Conservation (phyloP, 2,329 filamentous ascomycete genomes). For the Aspergillus fructus region DNA sequence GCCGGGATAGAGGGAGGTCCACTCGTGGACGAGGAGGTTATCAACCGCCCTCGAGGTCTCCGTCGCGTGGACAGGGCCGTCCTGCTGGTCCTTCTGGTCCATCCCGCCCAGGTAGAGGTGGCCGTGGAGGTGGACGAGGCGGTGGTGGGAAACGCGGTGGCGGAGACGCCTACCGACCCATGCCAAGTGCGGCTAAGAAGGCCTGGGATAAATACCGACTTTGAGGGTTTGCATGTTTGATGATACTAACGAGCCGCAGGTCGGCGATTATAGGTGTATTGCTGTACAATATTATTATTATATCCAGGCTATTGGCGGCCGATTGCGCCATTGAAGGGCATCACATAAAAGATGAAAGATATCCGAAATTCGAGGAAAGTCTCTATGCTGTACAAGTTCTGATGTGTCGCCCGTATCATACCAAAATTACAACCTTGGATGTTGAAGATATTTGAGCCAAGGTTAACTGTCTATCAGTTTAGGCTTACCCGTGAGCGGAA, state of each 20-base stretch:
- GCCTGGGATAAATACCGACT: slow-evolving; percentile 33
- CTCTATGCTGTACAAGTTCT: slow-evolving; percentile 2
- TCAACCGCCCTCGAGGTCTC: slow-evolving; percentile 22
- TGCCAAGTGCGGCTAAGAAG: slow-evolving; percentile 33
- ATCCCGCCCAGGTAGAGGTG: slow-evolving; percentile 21
- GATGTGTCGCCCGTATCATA: not conserved
- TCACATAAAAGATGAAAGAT: not conserved
- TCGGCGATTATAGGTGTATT: not conserved
- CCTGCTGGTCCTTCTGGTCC: not conserved
- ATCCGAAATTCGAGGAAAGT: not conserved
- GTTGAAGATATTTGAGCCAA: not conserved
- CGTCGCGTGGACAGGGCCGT: slow-evolving; percentile 13
- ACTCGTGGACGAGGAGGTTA: slow-evolving; percentile 23
- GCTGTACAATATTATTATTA: not conserved
- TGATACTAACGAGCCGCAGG: slow-evolving; percentile 12
- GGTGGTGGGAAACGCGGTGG: slow-evolving; percentile 15
- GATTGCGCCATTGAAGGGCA: not conserved
- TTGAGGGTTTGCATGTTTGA: slow-evolving; percentile 15
- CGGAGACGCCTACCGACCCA: slow-evolving; percentile 31
- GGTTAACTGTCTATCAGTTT: not conserved
- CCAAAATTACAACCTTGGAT: not conserved
- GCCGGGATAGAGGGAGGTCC: slow-evolving; percentile 19
- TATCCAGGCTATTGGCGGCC: not conserved
- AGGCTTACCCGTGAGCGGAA: slow-evolving; percentile 11
- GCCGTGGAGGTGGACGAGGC: slow-evolving; percentile 17